Percentiles rank a stretch among this genome's conserved stretches.
phyloP scores from a whole-genome alignment of 371 early-diverging fungal species.

The Mycotypha africana region DNA sequence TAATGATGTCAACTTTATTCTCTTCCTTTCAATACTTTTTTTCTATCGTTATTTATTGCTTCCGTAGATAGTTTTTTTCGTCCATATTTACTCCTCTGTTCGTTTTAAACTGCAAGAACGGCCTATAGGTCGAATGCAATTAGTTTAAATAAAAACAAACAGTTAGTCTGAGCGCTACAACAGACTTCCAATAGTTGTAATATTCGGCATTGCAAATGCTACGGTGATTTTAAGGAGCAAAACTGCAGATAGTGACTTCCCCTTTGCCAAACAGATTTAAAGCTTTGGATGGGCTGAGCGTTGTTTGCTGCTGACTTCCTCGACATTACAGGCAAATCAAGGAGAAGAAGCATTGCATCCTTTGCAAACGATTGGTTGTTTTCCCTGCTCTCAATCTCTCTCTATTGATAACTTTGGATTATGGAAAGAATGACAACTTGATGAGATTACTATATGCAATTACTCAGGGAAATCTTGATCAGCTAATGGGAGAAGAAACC shows the following conservation, averaged over 20 bases:
- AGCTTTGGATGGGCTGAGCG: slow-evolving; percentile 6
- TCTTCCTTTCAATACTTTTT: too few relatives aligned
- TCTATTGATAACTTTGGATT: slow-evolving; percentile 6
- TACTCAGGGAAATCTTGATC: slow-evolving; percentile 10
- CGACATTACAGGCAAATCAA: slow-evolving; percentile 8
- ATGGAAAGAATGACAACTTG: slow-evolving; percentile 6
- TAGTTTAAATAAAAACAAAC: too few relatives aligned
- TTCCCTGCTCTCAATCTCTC: slow-evolving; percentile 9
- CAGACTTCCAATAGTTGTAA: slow-evolving; percentile 5
- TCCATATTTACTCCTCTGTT: too few relatives aligned
- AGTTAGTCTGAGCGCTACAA: slow-evolving; percentile 9
- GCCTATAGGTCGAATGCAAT: too few relatives aligned
- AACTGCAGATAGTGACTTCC: slow-evolving; percentile 4
- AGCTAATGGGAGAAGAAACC: slow-evolving; percentile 6
- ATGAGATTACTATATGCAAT: slow-evolving; percentile 6
- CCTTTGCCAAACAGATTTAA: slow-evolving; percentile 10
- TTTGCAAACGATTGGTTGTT: slow-evolving; percentile 6
- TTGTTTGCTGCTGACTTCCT: slow-evolving; percentile 5
- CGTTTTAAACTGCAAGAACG: too few relatives aligned
- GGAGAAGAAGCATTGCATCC: slow-evolving; percentile 5
- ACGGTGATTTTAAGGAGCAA: slow-evolving; percentile 5
- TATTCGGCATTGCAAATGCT: slow-evolving; percentile 6
- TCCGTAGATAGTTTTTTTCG: too few relatives aligned
- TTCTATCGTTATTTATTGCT: too few relatives aligned
- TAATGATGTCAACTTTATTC: too few relatives aligned